Base-by-base conservation (phyloP, 2,329 filamentous ascomycete genomes). In the Geosmithia flava region DNA sequence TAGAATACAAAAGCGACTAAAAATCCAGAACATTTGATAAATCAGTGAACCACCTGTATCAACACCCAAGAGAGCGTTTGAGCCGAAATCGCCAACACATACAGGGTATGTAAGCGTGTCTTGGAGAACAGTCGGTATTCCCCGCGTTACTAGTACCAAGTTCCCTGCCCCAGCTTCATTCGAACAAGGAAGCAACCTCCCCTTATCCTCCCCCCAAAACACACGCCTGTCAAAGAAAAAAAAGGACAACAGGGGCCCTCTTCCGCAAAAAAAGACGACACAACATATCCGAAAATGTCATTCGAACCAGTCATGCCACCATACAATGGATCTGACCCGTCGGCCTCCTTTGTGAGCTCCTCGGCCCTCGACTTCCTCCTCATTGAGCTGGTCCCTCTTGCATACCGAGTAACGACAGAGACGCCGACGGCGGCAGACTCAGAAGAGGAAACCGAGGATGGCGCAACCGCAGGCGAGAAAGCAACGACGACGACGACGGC, bases 381-480 rank as follows among this genome's bases (percentile, higher is more conserved):
- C 57, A 97, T 97, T 62, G 93, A 98, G 70, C 80, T 98, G 48
- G 93, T 98, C 16, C 93, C 93, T 40, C 84, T 97, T 72, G 87
- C 91, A 5, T 88, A 94, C 66, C 82, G 93, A 54, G 76, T 97
- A 52, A 83, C 87, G 20, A 78, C 82, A 59, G 83, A 93, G 59
- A 81, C 50, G 68, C 68, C 29, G 62, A 66, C 47, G 64, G 74
- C 23, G 23, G 23, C 23, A 8, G 23, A 27, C 51, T 63, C 71
- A 50, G 56, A 23, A 41, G 23, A 47, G 11, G 30, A 40, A n/a
- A n/a, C n/a, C 17, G n/a, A 37, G 27, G 40, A 20, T 6, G n/a
- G 20, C 10, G 3, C n/a, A 20, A 29, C 23, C 15, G 11, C 29
- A 2, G 13, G 23, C 20, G 16, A 20, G 5, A 20, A 30, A 39